A percentile compares a stretch with the other conserved stretches of the same genome.
These are phyloP conservation scores for Lathyrus oleraceus DNA, from an alignment of 306 rosid species.

Conservation along the genomic window DNA sequence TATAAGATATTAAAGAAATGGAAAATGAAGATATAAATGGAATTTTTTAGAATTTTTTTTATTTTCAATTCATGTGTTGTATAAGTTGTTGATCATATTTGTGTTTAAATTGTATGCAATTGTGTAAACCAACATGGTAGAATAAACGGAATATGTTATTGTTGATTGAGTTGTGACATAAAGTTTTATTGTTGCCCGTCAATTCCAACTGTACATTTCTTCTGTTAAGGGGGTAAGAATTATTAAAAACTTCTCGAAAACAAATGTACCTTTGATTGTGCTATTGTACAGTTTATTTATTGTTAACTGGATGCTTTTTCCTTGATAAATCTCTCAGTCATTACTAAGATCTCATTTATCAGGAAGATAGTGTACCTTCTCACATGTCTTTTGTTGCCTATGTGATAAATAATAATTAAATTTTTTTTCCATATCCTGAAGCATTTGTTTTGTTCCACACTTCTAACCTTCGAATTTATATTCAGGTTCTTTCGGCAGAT, in stretches of 20 bases:
- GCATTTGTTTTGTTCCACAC: conserved; percentile 10
- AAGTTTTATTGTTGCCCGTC: background rate
- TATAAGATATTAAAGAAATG: background rate
- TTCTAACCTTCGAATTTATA: conserved; percentile 38
- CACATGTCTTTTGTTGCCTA: background rate
- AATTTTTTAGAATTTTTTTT: conserved; percentile 8
- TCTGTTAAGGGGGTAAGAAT: background rate
- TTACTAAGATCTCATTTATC: conserved; percentile 23
- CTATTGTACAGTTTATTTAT: conserved; percentile 9
- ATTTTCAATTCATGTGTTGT: background rate
- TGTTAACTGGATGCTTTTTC: conserved; percentile 10
- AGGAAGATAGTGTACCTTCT: conserved; percentile 3
- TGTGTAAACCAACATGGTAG: conserved; percentile 8
- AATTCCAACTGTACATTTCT: conserved; percentile 12
- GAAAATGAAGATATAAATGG: conserved; percentile 9
- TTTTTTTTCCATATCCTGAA: background rate
- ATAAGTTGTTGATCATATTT: background rate
- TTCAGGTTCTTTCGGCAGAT: conserved; percentile 84
- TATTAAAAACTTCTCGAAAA: conserved; percentile 3
- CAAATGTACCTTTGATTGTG: conserved; percentile 11
- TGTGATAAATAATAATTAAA: background rate
- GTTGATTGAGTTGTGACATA: background rate
- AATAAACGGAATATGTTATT: background rate
- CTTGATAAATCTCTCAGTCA: conserved; percentile 2
- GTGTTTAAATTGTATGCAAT: conserved; percentile 29